Conservation (phyloP, 2,329 filamentous ascomycete genomes). For the Calonectria hawksworthii region DNA sequence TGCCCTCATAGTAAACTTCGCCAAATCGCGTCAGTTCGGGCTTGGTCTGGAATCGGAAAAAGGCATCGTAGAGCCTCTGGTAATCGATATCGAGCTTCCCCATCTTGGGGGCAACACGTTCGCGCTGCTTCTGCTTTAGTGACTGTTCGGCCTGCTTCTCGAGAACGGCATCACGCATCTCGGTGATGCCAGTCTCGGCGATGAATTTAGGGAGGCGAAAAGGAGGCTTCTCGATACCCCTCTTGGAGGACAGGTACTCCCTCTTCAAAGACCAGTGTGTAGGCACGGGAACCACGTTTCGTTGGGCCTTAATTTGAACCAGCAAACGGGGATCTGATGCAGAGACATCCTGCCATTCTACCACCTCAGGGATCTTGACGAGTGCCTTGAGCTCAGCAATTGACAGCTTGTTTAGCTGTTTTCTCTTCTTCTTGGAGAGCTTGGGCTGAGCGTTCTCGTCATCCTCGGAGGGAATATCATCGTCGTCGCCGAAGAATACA, state of each 20-base stretch:
- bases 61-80: conserved; percentile 97
- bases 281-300: conserved; percentile 96
- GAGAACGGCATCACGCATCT: conserved; percentile 96
- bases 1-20: conserved; percentile 99
- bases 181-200: conserved; percentile 94
- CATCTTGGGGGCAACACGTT: conserved; percentile 95
- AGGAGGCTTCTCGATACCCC: conserved; percentile 94
- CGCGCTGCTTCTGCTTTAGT: conserved; percentile 95
- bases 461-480: conserved; percentile 88
- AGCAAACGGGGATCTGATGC: conserved; percentile 90
- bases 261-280: conserved; percentile 96
- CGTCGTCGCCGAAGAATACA: conserved; percentile 85
- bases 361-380: conserved; percentile 90
- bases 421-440: conserved; percentile 94
- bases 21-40: conserved; percentile 94
- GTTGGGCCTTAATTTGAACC: conserved; percentile 93
- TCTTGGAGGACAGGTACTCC: conserved; percentile 96
- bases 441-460: conserved; percentile 78
- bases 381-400: conserved; percentile 96
- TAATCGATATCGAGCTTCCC: conserved; percentile 99
- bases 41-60: conserved; percentile 98
- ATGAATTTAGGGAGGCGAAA: conserved; percentile 97
- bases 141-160: conserved; percentile 95
- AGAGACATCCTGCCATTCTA: conserved; percentile 97
- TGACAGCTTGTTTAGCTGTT: conserved; percentile 90